Percentiles rank a stretch among this genome's conserved stretches.
phyloP scores from a whole-genome alignment of 1,284 basidiomycete species.

The Sphagnurus paluster region DNA sequence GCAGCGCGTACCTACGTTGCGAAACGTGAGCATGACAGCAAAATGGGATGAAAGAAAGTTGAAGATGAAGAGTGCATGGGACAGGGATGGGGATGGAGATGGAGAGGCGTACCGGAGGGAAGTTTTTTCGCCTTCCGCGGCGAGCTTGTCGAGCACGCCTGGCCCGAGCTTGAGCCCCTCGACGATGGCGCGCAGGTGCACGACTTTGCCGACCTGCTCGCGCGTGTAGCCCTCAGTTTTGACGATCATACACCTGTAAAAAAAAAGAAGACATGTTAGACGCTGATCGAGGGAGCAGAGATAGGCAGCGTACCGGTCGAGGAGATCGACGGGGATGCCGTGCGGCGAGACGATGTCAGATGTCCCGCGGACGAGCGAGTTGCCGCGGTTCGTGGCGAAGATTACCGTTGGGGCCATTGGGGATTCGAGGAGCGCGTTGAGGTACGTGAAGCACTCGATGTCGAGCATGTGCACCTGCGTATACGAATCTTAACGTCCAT shows the following conservation, averaged over 20 bases:
- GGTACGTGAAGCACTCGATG: conserved; percentile 98
- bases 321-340: conserved; percentile 90
- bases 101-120: conserved; percentile 77
- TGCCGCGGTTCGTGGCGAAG: conserved; percentile 94
- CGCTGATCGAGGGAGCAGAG: conserved; percentile 6
- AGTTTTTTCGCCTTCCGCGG: conserved; percentile 81
- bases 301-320: conserved; percentile 71
- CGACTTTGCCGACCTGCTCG: conserved; percentile 86
- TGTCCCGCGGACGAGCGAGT: conserved; percentile 90
- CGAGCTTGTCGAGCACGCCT: conserved; percentile 81
- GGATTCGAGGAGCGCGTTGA: conserved; percentile 94
- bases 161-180: conserved; percentile 82
- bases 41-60: not conserved
- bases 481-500: not conserved
- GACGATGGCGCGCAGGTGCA: conserved; percentile 83
- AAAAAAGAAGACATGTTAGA: conserved; percentile 6
- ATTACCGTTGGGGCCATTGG: conserved; percentile 98
- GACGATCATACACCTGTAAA: conserved; percentile 89
- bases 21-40: too few relatives aligned
- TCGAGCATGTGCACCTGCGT: conserved; percentile 97
- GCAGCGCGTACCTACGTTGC: conserved; percentile 93
- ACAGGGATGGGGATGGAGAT: conserved; percentile 3
- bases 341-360: conserved; percentile 91
- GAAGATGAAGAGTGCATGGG: not conserved
- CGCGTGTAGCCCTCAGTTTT: conserved; percentile 86